phyloP scores from a whole-genome alignment of 495 filamentous ascomycete genomes.

The Hypoxylon lienhwacheense region DNA sequence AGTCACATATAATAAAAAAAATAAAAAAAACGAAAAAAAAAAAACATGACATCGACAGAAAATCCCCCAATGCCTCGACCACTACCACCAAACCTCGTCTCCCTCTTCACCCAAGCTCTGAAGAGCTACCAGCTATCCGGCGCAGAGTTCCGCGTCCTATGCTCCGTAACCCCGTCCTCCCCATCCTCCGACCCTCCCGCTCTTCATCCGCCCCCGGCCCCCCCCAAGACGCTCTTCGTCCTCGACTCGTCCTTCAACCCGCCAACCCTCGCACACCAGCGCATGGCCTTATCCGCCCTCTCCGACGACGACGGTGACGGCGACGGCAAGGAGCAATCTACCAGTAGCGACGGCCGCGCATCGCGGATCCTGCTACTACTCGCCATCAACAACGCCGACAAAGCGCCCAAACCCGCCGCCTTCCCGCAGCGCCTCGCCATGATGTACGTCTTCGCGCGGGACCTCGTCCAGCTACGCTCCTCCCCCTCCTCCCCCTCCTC shows the following conservation, averaged over 20 bases:
- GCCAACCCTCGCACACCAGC: constrained; percentile 79
- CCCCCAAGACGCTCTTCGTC: constrained; percentile 62
- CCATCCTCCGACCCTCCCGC: constrained; percentile 19
- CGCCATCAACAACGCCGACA: constrained; percentile 91
- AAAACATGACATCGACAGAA: constrained; percentile 10
- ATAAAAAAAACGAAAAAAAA: too few relatives aligned
- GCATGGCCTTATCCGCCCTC: constrained; percentile 71
- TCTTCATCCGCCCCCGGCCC: constrained; percentile 27
- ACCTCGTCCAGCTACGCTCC: constrained; percentile 5
- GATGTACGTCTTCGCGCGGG: constrained; percentile 77
- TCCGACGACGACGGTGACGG: too few relatives aligned
- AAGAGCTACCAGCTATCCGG: constrained; percentile 59
- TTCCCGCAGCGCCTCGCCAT: constrained; percentile 83
- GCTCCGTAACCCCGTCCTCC: constrained; percentile 50
- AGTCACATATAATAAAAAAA: not conserved
- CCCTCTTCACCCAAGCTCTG: constrained; percentile 54
- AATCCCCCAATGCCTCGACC: constrained; percentile 28
- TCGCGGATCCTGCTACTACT: constrained; percentile 77
- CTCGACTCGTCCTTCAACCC: constrained; percentile 97
- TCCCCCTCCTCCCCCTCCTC: constrained; percentile 4
- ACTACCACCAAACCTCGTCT: constrained; percentile 33
- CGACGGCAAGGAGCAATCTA: too few relatives aligned
- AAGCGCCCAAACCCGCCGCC: constrained; percentile 76
- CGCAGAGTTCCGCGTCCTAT: constrained; percentile 61
- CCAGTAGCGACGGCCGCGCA: not conserved